phyloP scores from a whole-genome alignment of 1,139 yeast species.

The Suhomyces chickasaworum region DNA sequence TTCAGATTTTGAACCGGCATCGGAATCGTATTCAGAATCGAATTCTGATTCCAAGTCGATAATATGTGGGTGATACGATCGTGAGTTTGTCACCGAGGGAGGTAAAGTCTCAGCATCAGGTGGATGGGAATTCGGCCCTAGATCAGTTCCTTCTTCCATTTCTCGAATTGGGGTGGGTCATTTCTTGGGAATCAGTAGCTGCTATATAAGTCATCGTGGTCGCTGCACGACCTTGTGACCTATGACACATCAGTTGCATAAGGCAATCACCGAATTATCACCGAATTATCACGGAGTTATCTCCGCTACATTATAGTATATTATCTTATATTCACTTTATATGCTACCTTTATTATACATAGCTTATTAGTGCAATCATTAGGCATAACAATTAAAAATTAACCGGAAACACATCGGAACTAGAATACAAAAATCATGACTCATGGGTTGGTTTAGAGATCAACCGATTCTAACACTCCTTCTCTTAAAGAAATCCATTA shows the following conservation, averaged over 20 bases:
- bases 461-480: constrained; percentile 54
- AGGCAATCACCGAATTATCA: not conserved
- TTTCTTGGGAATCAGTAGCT: not conserved
- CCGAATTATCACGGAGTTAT: not conserved
- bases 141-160: constrained; percentile 6
- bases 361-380: constrained; percentile 11
- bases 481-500: constrained; percentile 79
- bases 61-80: constrained; percentile 17
- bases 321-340: not conserved
- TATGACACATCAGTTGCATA: not conserved
- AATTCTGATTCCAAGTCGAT: constrained; percentile 20
- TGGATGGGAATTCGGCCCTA: constrained; percentile 2
- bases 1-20: constrained; percentile 8
- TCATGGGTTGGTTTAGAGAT: constrained; percentile 4
- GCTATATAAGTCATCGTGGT: not conserved
- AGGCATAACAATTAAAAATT: constrained; percentile 9
- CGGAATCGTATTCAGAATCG: constrained; percentile 13
- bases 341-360: constrained; percentile 4
- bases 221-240: constrained; percentile 1
- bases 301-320: not conserved
- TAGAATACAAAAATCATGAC: constrained; percentile 9
- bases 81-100: not conserved
- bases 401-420: constrained; percentile 2
- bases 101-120: not conserved
- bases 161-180: not conserved